Percentiles rank a stretch among this genome's conserved stretches.
Conservation (phyloP, 192 early-diverging fungal genomes). For the Backusella macrospora region DNA sequence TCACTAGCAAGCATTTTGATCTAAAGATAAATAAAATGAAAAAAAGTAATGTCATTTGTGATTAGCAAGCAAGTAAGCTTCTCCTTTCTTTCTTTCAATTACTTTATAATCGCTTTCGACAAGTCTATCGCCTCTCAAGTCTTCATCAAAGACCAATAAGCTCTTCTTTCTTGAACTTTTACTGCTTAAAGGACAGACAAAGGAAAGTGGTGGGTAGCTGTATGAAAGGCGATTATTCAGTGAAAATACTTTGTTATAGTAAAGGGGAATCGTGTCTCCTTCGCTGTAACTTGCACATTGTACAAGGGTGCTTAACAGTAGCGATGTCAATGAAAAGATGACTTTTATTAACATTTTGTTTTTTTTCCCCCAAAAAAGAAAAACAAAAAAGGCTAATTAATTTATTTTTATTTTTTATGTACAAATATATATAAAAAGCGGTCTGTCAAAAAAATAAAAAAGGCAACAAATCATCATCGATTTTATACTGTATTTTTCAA, state of each 20-base stretch:
- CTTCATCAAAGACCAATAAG: constrained; percentile 64
- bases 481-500: too few species aligned
- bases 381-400: not conserved
- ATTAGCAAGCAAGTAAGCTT: not conserved
- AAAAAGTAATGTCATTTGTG: not conserved
- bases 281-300: constrained; percentile 24
- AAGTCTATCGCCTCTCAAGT: constrained; percentile 73
- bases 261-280: constrained; percentile 60
- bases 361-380: not conserved
- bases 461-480: too few species aligned
- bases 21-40: not conserved
- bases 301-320: constrained; percentile 9
- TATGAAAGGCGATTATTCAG: constrained; percentile 66
- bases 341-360: not conserved
- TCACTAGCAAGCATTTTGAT: constrained; percentile 18
- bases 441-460: too few species aligned
- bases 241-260: constrained; percentile 72
- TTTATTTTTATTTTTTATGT: too few species aligned
- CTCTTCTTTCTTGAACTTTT: constrained; percentile 25
- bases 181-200: constrained; percentile 56
- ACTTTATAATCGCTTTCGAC: constrained; percentile 39
- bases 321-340: not conserved
- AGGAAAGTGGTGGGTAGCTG: constrained; percentile 65
- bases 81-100: not conserved
- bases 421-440: too few species aligned